phyloP scores from a whole-genome alignment of 106 monocot species.

The Phalaenopsis aphrodite region DNA sequence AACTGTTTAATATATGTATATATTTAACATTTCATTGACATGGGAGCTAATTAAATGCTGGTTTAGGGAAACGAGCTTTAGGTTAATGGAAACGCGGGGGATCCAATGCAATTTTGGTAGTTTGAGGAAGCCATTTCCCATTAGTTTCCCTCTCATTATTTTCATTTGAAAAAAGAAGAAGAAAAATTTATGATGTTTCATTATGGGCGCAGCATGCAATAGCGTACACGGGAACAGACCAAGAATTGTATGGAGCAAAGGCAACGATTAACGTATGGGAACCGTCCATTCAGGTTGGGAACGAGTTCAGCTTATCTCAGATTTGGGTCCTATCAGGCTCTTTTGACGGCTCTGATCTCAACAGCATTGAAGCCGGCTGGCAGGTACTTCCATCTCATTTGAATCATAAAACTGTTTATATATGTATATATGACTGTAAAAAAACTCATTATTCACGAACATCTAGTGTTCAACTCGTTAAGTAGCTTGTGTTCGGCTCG shows the following conservation, averaged over 20 bases:
- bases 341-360: constrained; percentile 92
- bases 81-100: neutral
- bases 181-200: neutral
- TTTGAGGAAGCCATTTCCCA: neutral
- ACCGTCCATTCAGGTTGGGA: constrained; percentile 43
- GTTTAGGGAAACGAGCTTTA: neutral
- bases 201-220: constrained; percentile 67
- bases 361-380: constrained; percentile 99
- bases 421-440: too few relatives aligned
- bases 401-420: too few relatives aligned
- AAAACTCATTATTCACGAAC: too few relatives aligned
- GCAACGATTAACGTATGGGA: constrained; percentile 96
- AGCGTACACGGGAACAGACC: constrained; percentile 54
- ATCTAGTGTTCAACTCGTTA: too few relatives aligned
- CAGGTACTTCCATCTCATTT: constrained; percentile 47
- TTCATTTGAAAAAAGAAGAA: neutral
- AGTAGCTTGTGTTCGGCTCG: too few relatives aligned
- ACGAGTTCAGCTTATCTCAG: constrained; percentile 97
- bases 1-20: neutral
- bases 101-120: neutral
- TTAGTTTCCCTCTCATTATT: neutral
- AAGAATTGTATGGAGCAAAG: constrained; percentile 70
- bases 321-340: constrained; percentile 95
- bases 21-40: neutral
- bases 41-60: neutral